Base-by-base conservation (phyloP, 176 grass and related monocot species). In the Aegilops longissima region DNA sequence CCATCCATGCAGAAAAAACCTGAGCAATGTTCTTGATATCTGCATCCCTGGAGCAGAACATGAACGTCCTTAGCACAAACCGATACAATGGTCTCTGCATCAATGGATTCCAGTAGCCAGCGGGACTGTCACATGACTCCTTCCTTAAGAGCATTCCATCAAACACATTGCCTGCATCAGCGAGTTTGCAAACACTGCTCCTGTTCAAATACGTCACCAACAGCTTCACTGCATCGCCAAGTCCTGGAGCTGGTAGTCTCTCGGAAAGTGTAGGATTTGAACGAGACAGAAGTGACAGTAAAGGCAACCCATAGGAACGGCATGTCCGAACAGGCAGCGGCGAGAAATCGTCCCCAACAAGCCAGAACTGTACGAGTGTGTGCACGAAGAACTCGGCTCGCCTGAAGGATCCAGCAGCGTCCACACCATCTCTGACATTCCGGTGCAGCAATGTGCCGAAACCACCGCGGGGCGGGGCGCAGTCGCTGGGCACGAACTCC, bases 71-170 rank as follows among this genome's bases (percentile, higher is more conserved):
- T 42, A 96, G 68, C 76, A 94, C 71, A 83, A 94, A 99, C 34
- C 97, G 84, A 82, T 96, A 99, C 45, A 99, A 75, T 5, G 92
- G 94, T 69, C 97, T 91, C 87, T 96, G 92, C 58, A 96, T 83
- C 51, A 89, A 66, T 1, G 80, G 59, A 85, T 95, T 91, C 90
- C 90, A 95, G 52, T 88, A 89, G 36, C 71, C 84, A 87, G 79
- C 47, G 45, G 73, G 82, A 59, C 64, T 39, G 64, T 87, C 81
- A 54, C 27, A 77, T 47, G 66, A 11, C 73, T 80, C 59, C 86
- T 82, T 92, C 44, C 47, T 70, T 42, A 40, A 24, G 30, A 85
- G 80, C 73, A 80, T 79, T 88, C 71, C 88, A 54, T 78, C 65
- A 31, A 83, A 94, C 79, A 63, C 76, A 44, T 79, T 45, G 12